phyloP scores from a whole-genome alignment of 345 rosid genomes.

The Laguncularia racemosa region DNA sequence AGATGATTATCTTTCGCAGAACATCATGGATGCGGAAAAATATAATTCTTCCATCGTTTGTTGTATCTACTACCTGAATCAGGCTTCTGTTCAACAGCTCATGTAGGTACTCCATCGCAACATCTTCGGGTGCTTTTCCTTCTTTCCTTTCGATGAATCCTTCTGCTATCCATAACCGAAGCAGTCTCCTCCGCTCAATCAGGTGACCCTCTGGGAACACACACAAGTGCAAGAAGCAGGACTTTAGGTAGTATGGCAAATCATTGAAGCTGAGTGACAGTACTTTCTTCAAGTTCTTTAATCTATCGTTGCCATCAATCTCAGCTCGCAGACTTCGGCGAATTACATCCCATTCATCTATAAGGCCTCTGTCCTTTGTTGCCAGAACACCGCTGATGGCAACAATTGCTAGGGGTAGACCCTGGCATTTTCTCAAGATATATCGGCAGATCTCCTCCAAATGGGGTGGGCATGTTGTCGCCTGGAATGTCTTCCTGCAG shows the following conservation, averaged over 20 bases:
- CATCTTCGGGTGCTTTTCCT: conserved; percentile 36
- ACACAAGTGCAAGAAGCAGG: conserved; percentile 33
- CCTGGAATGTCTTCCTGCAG: conserved; percentile 23
- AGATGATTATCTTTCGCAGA: conserved; percentile 23
- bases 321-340: conserved; percentile 24
- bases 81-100: conserved; percentile 36
- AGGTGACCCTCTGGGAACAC: conserved; percentile 30
- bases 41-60: conserved; percentile 23
- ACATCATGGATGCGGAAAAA: conserved; percentile 32
- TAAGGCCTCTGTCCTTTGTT: conserved; percentile 14
- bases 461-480: conserved; percentile 21
- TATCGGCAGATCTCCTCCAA: conserved; percentile 17
- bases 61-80: conserved; percentile 19
- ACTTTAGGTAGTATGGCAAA: conserved; percentile 33
- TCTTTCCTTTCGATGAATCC: conserved; percentile 30
- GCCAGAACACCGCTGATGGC: conserved; percentile 40
- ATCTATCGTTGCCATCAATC: conserved; percentile 19
- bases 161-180: conserved; percentile 37
- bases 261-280: conserved; percentile 34
- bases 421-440: conserved; percentile 30
- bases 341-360: conserved; percentile 32
- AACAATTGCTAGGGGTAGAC: conserved; percentile 36
- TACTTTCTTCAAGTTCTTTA: conserved; percentile 22
- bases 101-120: conserved; percentile 30
- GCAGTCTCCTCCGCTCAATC: conserved; percentile 15